Percentiles rank a stretch among this genome's conserved stretches.
These are phyloP conservation scores for Neofusicoccum kwambonambiense DNA, from an alignment of 2,329 filamentous ascomycete species.

Conservation along the genomic window DNA sequence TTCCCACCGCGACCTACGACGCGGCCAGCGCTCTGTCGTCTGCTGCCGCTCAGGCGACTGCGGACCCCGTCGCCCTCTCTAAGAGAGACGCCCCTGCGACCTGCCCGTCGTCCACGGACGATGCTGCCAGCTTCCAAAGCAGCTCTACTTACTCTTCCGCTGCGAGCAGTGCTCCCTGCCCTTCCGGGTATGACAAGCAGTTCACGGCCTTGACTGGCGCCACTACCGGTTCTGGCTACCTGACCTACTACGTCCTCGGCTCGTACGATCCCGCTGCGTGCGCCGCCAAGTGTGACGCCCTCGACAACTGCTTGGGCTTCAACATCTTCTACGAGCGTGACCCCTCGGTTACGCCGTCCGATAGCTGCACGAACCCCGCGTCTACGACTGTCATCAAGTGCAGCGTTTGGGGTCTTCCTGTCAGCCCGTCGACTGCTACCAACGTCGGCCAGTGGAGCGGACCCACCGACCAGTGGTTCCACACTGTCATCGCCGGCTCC, in stretches of 20 bases:
- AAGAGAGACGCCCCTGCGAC: neutral
- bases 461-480: slow-evolving; percentile 18
- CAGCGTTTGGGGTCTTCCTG: slow-evolving; percentile 28
- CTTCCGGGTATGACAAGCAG: neutral
- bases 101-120: neutral
- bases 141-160: neutral
- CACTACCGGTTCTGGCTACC: slow-evolving; percentile 19
- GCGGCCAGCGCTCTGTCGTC: slow-evolving; percentile 25
- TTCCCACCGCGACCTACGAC: slow-evolving; percentile 25
- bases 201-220: slow-evolving; percentile 19
- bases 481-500: slow-evolving; percentile 21
- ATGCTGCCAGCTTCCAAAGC: neutral
- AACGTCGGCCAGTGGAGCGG: slow-evolving; percentile 28
- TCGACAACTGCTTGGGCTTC: slow-evolving; percentile 22
- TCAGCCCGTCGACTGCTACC: slow-evolving; percentile 24
- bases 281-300: slow-evolving; percentile 17
- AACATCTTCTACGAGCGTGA: slow-evolving; percentile 26
- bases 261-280: slow-evolving; percentile 20
- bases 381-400: slow-evolving; percentile 29
- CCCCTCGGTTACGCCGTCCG: slow-evolving; percentile 18
- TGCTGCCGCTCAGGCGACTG: slow-evolving; percentile 5
- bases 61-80: neutral
- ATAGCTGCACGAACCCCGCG: slow-evolving; percentile 10
- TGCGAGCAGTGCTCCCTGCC: neutral
- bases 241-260: slow-evolving; percentile 19